Evolutionary conservation across 2,329 filamentous ascomycete genomes (phyloP).

Genomic region (Aspergillus luchuensis): DNA sequence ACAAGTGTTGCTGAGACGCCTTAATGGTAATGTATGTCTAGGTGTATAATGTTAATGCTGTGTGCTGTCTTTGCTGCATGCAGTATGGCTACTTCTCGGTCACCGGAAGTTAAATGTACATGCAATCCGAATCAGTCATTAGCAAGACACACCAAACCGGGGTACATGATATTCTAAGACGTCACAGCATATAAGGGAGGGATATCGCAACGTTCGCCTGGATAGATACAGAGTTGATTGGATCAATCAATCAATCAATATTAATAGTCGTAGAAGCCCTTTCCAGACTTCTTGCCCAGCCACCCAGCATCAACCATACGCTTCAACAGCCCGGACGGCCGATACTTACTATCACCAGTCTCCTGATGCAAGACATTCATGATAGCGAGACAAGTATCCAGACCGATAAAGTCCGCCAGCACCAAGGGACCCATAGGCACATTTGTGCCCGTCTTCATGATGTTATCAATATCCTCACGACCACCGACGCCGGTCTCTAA

Average conservation of each 20-base stretch:
- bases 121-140: no score
- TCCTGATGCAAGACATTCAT: constrained; percentile 94
- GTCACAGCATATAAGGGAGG: neutral
- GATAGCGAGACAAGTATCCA: constrained; percentile 94
- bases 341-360: constrained; percentile 93
- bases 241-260: neutral
- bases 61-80: no score
- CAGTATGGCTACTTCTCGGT: no score
- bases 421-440: constrained; percentile 96
- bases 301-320: constrained; percentile 99
- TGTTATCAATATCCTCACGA: constrained; percentile 89
- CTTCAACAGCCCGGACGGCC: constrained; percentile 79
- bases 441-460: constrained; percentile 99
- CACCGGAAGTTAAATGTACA: no score
- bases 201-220: neutral
- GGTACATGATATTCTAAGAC: neutral
- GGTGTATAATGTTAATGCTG: no score
- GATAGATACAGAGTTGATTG: neutral
- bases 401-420: constrained; percentile 92
- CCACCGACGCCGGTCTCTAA: constrained; percentile 88
- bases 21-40: no score
- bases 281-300: constrained; percentile 95
- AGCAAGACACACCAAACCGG: no score
- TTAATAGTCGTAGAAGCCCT: constrained; percentile 91
- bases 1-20: no score